phyloP scores from a whole-genome alignment of 2,329 filamentous ascomycete genomes.

The Cercospora beticola region DNA sequence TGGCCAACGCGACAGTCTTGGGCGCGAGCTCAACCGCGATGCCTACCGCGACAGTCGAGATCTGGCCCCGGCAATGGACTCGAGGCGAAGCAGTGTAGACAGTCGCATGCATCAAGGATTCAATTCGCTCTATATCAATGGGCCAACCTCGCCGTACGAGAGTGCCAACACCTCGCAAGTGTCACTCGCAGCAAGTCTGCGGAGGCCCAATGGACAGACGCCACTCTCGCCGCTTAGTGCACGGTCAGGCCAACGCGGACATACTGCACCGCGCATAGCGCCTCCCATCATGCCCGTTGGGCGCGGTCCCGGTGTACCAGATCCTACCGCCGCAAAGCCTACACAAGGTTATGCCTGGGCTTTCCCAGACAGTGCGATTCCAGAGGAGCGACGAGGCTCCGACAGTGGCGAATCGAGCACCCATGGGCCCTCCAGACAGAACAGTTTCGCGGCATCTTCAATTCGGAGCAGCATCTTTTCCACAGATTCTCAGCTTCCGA shows the following conservation, averaged over 20 bases:
- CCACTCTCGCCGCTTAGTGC: conserved; percentile 48
- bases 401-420: conserved; percentile 51
- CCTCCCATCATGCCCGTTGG: conserved; percentile 71
- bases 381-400: conserved; percentile 46
- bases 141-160: conserved; percentile 66
- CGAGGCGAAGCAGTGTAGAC: conserved; percentile 75
- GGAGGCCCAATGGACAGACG: conserved; percentile 49
- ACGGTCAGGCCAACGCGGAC: conserved; percentile 35
- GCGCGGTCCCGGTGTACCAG: conserved; percentile 64
- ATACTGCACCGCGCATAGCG: conserved; percentile 60
- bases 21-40: conserved; percentile 29
- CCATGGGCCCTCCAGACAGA: conserved; percentile 64
- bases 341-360: conserved; percentile 84
- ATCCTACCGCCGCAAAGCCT: conserved; percentile 67
- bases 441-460: conserved; percentile 74
- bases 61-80: conserved; percentile 52
- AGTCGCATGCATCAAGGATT: conserved; percentile 74
- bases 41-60: conserved; percentile 42
- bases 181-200: conserved; percentile 69
- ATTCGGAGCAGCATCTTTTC: conserved; percentile 78
- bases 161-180: conserved; percentile 75
- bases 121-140: conserved; percentile 65
- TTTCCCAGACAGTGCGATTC: conserved; percentile 71
- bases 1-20: conserved; percentile 29
- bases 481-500: conserved; percentile 68